Evolutionary conservation across 2,329 filamentous ascomycete genomes (phyloP).

Genomic region (Bimuria novae-zelandiae): DNA sequence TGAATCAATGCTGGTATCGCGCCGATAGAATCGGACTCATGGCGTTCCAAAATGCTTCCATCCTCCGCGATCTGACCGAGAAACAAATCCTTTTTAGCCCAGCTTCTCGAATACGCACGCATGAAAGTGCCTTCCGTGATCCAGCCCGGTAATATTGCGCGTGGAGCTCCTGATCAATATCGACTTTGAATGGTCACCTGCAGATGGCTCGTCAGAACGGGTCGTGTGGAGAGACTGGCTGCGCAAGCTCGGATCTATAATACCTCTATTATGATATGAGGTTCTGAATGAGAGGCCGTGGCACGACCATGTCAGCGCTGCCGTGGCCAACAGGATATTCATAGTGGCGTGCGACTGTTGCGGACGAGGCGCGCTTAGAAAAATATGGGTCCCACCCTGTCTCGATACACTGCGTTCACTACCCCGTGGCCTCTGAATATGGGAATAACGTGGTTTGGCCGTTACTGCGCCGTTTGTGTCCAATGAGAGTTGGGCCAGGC

Average conservation of each 20-base stretch:
- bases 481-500: neutral
- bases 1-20: slow-evolving; percentile 31
- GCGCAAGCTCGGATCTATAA: slow-evolving; percentile 32
- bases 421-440: slow-evolving; percentile 20
- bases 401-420: neutral
- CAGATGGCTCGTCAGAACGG: slow-evolving; percentile 28
- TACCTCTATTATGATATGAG: slow-evolving; percentile 29
- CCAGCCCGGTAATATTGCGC: slow-evolving; percentile 35
- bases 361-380: slow-evolving; percentile 29
- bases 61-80: slow-evolving; percentile 20
- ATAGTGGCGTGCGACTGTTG: slow-evolving; percentile 30
- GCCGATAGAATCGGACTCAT: slow-evolving; percentile 22
- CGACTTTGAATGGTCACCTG: slow-evolving; percentile 26
- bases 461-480: slow-evolving; percentile 15
- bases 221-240: slow-evolving; percentile 23
- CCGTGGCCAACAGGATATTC: slow-evolving; percentile 18
- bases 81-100: slow-evolving; percentile 34
- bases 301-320: slow-evolving; percentile 23
- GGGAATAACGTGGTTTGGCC: slow-evolving; percentile 23
- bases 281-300: slow-evolving; percentile 26
- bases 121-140: slow-evolving; percentile 33
- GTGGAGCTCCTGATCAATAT: slow-evolving; percentile 30
- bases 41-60: slow-evolving; percentile 30
- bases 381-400: slow-evolving; percentile 10
- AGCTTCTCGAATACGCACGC: slow-evolving; percentile 22